A percentile compares a stretch with the other conserved stretches of the same genome.
phyloP scores from a whole-genome alignment of 257 asterid species.

The Penstemon davidsonii region DNA sequence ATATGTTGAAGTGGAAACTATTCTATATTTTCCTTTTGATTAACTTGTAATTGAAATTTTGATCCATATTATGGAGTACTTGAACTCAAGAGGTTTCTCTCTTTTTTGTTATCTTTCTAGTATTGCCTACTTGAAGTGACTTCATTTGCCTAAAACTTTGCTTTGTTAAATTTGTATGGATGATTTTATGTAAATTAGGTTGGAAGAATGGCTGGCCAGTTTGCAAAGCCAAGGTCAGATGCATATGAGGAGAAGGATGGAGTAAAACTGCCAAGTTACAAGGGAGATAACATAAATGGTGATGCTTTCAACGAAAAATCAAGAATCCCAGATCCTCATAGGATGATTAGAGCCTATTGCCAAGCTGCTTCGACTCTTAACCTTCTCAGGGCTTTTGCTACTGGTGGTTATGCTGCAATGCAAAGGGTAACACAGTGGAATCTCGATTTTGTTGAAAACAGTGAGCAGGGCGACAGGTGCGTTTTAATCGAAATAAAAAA shows the following conservation, averaged over 20 bases:
- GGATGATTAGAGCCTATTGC: slow-evolving; percentile 82
- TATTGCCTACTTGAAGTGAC: not conserved
- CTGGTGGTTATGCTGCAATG: slow-evolving; percentile 91
- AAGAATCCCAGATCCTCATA: slow-evolving; percentile 74
- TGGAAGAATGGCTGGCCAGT: slow-evolving; percentile 89
- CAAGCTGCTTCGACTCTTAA: slow-evolving; percentile 87
- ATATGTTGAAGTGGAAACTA: too few species aligned
- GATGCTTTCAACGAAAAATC: slow-evolving; percentile 65
- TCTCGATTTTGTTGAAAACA: slow-evolving; percentile 76
- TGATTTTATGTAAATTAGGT: slow-evolving; percentile 41
- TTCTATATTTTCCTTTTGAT: too few species aligned
- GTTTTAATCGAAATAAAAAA: slow-evolving; percentile 1
- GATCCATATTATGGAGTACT: too few species aligned
- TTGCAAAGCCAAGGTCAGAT: slow-evolving; percentile 78
- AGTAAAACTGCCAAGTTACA: slow-evolving; percentile 81
- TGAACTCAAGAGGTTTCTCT: too few species aligned
- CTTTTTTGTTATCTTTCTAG: not conserved
- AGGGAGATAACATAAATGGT: slow-evolving; percentile 81
- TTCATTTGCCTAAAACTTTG: not conserved
- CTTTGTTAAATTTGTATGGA: slow-evolving; percentile 9
- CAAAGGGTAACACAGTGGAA: slow-evolving; percentile 89
- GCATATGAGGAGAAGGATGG: slow-evolving; percentile 61
- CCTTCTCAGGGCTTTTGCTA: slow-evolving; percentile 81
- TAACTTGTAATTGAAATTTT: too few species aligned
- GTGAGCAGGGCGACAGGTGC: slow-evolving; percentile 91